These are phyloP conservation scores for Hypocreales sp. DNA, from an alignment of 2,329 filamentous ascomycete species.

Conservation along the genomic window DNA sequence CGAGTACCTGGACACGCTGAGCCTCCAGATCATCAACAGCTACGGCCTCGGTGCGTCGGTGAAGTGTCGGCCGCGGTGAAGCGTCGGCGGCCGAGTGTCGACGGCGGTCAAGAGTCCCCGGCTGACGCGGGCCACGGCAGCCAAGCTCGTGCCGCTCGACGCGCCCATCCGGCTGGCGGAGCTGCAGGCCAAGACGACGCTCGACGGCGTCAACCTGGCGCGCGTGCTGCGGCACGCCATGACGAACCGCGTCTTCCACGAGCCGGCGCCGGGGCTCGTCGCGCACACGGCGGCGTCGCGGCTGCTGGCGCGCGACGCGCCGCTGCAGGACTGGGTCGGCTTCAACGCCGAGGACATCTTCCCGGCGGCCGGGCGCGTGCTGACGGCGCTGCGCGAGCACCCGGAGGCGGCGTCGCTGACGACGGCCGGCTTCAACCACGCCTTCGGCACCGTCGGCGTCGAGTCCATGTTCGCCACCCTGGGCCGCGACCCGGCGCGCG, in stretches of 20 bases:
- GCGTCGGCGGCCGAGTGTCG: no score
- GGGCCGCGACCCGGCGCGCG: constrained; percentile 28
- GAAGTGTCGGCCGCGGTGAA: no score
- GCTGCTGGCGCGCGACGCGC: constrained; percentile 29
- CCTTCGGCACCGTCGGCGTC: constrained; percentile 30
- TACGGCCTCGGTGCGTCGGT: constrained; percentile 37
- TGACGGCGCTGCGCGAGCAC: constrained; percentile 25
- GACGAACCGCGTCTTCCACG: constrained; percentile 39
- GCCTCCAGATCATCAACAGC: constrained; percentile 32
- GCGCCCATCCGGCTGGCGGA: constrained; percentile 27
- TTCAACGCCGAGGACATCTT: constrained; percentile 39
- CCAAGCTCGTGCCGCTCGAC: constrained; percentile 32
- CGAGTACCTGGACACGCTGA: constrained; percentile 33
- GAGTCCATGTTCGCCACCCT: constrained; percentile 40
- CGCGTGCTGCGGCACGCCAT: constrained; percentile 40
- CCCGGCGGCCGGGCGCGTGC: constrained; percentile 28
- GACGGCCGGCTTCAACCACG: constrained; percentile 34
- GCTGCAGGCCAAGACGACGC: constrained; percentile 25
- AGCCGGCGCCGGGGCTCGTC: constrained; percentile 31
- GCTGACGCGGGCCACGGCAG: constrained; percentile 12
- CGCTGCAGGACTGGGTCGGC: constrained; percentile 36
- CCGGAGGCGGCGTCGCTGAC: constrained; percentile 32
- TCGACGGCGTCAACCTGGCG: constrained; percentile 33
- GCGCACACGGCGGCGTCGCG: constrained; percentile 39
- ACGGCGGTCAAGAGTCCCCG: no score